Conservation (phyloP, 768 basidiomycete species). For the Boletus pseudo-olivaceus region DNA sequence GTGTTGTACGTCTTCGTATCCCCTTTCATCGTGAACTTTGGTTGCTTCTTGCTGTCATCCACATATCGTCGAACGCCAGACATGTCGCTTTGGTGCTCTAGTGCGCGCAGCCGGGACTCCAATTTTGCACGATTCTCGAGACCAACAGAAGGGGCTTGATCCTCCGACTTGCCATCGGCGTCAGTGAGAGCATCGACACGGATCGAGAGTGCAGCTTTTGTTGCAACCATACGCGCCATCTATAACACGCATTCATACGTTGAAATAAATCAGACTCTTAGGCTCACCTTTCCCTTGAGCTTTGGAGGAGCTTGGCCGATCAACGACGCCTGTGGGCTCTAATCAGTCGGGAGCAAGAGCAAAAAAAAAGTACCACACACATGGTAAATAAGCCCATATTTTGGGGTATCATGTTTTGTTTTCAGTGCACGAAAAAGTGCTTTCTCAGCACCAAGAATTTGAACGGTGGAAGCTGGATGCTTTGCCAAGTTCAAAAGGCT, state of each 20-base stretch:
- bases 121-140: slow-evolving; percentile 93
- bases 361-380: slow-evolving; percentile 40
- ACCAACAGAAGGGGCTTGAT: slow-evolving; percentile 80
- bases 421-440: slow-evolving; percentile 74
- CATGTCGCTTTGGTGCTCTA: slow-evolving; percentile 80
- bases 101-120: slow-evolving; percentile 85
- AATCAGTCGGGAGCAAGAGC: slow-evolving; percentile 1
- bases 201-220: slow-evolving; percentile 94
- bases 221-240: slow-evolving; percentile 99
- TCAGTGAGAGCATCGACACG: slow-evolving; percentile 97
- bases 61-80: slow-evolving; percentile 66
- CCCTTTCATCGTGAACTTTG: slow-evolving; percentile 76
- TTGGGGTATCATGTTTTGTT: slow-evolving; percentile 93
- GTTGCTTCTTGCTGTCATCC: slow-evolving; percentile 63
- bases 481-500: slow-evolving; percentile 68
- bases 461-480: slow-evolving; percentile 75
- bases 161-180: slow-evolving; percentile 83
- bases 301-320: slow-evolving; percentile 97
- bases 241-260: slow-evolving; percentile 25
- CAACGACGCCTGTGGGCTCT: slow-evolving; percentile 67
- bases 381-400: slow-evolving; percentile 99
- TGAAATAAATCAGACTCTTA: background rate
- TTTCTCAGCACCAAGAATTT: slow-evolving; percentile 76
- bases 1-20: slow-evolving; percentile 83
- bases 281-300: slow-evolving; percentile 87